Evolutionary conservation across 139 green algal genomes (phyloP), one percentile per base, ranked within the genome.

Genomic region (Axilococcus clingmanii): DNA sequence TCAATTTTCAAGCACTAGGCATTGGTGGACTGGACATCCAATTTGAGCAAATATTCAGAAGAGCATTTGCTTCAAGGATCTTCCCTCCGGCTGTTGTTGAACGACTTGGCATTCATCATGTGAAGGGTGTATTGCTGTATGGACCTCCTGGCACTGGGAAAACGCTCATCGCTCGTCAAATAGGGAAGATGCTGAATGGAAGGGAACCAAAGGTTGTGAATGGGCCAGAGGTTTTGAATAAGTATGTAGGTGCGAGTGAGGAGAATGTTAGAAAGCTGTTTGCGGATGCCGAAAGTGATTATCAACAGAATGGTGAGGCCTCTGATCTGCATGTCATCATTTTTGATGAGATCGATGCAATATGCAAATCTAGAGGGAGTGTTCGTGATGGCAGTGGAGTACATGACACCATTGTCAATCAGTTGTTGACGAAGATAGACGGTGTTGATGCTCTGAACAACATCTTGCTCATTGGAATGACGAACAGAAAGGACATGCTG

Each of bases 341-440:
- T 61, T 99, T 99, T 67, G 93, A 98, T 60, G 93, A 98, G 77
- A 99, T 98, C 40, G 93, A 98, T 58, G 90, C 93, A 51, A 95
- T 98, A 61, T 99, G 93, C 82, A 96, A 97, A 68, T 40, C 53
- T 38, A 76, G 91, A 30, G 91, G 91, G 48, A 87, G 65, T 19
- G 78, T 87, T 3, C 53, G 65, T 0, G 75, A 82, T 50, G 82
- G 89, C 35, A 85, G 74, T 3, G 89, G 86, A 19, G 91, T 96
- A 36, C 83, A 97, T 57, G 92, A 98, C 80, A 95, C 84, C 11
- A 68, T 95, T 11, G 92, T 99, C 40, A 98, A 99, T 76, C 92
- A 97, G 81, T 83, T 99, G 59, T 84, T 99, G 9, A 99, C 93
- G 20, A 99, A 99, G 59, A 91, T 99, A 28, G 93, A 99, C 55